Percentiles rank a stretch among this genome's conserved stretches.
Evolutionary conservation across 1,139 yeast species (phyloP).

Genomic region (Zygoascus sp.): DNA sequence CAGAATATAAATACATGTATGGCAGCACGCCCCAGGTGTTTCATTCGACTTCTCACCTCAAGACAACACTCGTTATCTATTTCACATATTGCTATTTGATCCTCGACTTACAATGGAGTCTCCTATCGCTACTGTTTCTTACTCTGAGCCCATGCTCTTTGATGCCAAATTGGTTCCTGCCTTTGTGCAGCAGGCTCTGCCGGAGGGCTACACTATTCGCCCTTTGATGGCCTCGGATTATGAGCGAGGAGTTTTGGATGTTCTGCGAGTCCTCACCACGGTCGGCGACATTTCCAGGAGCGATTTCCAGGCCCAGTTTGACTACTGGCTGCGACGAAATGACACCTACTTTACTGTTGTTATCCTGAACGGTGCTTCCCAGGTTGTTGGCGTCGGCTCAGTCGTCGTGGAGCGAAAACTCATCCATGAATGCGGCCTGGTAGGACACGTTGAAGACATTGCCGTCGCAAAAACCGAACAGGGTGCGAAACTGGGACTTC

Average conservation of each 20-base stretch:
- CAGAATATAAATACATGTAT: background rate
- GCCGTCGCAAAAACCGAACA: slow-evolving; percentile 74
- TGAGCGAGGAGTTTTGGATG: slow-evolving; percentile 46
- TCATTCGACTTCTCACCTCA: background rate
- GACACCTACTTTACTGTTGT: slow-evolving; percentile 52
- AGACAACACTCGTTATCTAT: background rate
- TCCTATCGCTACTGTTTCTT: background rate
- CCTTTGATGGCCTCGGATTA: slow-evolving; percentile 46
- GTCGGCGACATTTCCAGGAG: slow-evolving; percentile 50
- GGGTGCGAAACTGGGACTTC: slow-evolving; percentile 74
- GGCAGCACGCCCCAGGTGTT: background rate
- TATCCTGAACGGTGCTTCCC: slow-evolving; percentile 38
- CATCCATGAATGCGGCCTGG: slow-evolving; percentile 70
- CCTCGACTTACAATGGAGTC: background rate
- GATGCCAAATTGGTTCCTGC: slow-evolving; percentile 29
- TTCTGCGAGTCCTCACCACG: slow-evolving; percentile 50
- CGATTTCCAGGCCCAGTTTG: slow-evolving; percentile 42
- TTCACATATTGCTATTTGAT: background rate
- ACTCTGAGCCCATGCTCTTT: slow-evolving; percentile 25
- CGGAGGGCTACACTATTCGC: slow-evolving; percentile 52
- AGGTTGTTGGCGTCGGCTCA: slow-evolving; percentile 41
- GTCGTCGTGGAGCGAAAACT: slow-evolving; percentile 50
- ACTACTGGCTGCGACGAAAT: slow-evolving; percentile 45
- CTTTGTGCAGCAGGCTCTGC: slow-evolving; percentile 36
- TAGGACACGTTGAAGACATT: slow-evolving; percentile 95